phyloP scores from a whole-genome alignment of 352 stramenopile genomes.

The Phytophthora ramorum region DNA sequence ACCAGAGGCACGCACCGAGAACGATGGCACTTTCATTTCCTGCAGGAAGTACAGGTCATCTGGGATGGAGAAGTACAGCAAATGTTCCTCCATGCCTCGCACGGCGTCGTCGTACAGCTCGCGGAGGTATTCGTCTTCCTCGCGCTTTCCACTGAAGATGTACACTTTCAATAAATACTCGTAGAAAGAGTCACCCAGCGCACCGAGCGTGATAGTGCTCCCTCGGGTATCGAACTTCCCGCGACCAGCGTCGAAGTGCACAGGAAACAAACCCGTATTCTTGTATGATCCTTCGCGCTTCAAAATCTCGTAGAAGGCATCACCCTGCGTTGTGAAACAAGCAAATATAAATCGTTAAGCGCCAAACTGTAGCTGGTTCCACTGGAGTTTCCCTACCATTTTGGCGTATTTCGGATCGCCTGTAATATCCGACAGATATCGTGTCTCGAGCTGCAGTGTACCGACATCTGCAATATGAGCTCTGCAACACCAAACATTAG shows the following conservation, averaged over 20 bases:
- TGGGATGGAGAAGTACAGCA: conserved; percentile 79
- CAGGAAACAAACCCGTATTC: conserved; percentile 89
- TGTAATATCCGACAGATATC: conserved; percentile 84
- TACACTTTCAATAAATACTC: conserved; percentile 99
- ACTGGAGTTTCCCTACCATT: conserved; percentile 42
- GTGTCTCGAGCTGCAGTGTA: conserved; percentile 85
- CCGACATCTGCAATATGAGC: conserved; percentile 84
- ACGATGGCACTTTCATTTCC: conserved; percentile 57
- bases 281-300: conserved; percentile 76
- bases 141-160: conserved; percentile 93
- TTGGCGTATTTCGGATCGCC: conserved; percentile 75
- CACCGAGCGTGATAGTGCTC: conserved; percentile 80
- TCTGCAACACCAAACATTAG: conserved; percentile 24
- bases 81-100: conserved; percentile 91
- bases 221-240: conserved; percentile 34
- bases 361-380: neutral
- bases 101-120: conserved; percentile 95
- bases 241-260: conserved; percentile 65
- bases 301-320: conserved; percentile 81
- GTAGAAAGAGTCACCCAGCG: conserved; percentile 97
- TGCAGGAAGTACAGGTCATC: conserved; percentile 80
- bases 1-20: conserved; percentile 39
- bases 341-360: neutral
- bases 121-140: conserved; percentile 71
- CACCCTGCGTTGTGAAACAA: conserved; percentile 44